A percentile compares a stretch with the other conserved stretches of the same genome.
Conservation (phyloP, 2,329 filamentous ascomycete genomes). For the Cladophialophora carrionii region DNA sequence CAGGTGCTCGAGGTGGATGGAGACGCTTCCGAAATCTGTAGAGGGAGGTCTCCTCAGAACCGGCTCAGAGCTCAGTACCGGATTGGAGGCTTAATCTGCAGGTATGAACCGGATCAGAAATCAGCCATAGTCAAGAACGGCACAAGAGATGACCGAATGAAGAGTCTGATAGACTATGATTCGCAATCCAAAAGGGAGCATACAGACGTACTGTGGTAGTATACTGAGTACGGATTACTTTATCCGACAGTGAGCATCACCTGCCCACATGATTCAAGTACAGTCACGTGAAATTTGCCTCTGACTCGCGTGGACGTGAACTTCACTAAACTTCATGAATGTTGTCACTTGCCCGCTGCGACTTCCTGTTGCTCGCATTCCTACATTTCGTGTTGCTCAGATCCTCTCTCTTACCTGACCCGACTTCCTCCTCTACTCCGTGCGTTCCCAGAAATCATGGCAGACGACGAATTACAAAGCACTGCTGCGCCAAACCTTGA, state of each 20-base stretch:
- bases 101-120: not conserved
- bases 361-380: not conserved
- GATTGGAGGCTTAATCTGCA: too few species aligned
- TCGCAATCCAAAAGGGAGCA: not conserved
- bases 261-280: not conserved
- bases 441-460: not conserved
- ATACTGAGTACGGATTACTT: too few species aligned
- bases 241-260: too few species aligned
- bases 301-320: not conserved
- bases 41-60: too few species aligned
- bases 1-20: too few species aligned
- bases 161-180: not conserved
- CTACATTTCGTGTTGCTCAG: not conserved
- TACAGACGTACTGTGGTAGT: not conserved
- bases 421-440: not conserved
- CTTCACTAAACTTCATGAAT: not conserved
- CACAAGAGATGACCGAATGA: too few species aligned
- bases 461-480: not conserved
- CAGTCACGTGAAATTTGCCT: not conserved
- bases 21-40: too few species aligned
- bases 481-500: constrained; percentile 31
- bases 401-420: not conserved
- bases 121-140: too few species aligned
- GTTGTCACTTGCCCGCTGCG: not conserved
- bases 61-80: too few species aligned